Conservation (phyloP, 345 rosid genomes). For the Mallotus nudiflorus region DNA sequence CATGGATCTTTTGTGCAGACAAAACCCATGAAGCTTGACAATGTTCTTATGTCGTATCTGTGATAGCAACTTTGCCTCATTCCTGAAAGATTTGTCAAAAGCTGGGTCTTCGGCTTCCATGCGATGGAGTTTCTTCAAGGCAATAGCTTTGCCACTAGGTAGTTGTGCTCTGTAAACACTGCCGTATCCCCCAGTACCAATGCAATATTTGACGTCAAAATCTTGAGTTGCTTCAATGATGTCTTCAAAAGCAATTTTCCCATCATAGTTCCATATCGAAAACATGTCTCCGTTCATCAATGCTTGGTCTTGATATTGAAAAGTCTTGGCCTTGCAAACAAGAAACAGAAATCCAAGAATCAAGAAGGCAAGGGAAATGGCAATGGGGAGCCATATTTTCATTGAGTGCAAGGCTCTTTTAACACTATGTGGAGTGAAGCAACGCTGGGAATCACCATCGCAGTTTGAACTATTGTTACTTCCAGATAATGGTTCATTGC, state of each 20-base stretch:
- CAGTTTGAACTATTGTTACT: no score
- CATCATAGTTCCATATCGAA: conserved; percentile 1
- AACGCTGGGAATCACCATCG: no score
- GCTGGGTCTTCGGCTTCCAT: no score
- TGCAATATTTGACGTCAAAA: not conserved
- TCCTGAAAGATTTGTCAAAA: no score
- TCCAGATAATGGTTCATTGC: no score
- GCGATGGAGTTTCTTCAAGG: no score
- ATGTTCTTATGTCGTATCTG: not conserved
- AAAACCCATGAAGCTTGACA: not conserved
- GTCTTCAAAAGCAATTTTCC: no score
- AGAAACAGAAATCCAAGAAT: not conserved
- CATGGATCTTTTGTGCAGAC: no score
- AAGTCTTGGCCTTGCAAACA: not conserved
- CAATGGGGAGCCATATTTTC: not conserved
- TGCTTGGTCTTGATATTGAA: no score
- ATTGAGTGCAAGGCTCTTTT: not conserved
- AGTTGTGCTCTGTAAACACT: not conserved
- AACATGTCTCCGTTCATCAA: not conserved
- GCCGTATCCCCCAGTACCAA: not conserved
- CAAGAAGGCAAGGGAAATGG: not conserved
- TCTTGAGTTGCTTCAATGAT: no score
- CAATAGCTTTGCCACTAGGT: no score
- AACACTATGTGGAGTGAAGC: not conserved
- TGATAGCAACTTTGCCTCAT: not conserved